Base-by-base conservation (phyloP, 768 basidiomycete genomes). In the Lenzites betulinus region DNA sequence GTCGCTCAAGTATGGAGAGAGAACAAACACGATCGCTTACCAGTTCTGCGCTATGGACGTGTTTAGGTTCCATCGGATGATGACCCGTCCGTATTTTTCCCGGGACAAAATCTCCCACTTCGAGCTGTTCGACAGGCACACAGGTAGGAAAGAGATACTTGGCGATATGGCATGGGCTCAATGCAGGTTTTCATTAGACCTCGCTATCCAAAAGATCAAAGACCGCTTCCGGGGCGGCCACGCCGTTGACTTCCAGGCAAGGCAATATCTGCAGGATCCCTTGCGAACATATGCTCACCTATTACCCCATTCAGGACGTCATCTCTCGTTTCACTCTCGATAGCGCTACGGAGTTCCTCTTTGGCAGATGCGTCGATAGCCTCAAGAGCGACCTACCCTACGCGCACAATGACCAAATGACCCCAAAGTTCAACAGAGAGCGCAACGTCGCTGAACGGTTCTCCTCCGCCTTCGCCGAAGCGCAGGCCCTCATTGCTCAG, bases 281-380 rank as follows among this genome's bases (percentile, higher is more conserved):
- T 23, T 11, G 0, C 2, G 18, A 3, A 9, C 20, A 18, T 7
- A 9, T 47, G 30, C 43, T 28, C 30, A 3, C 26, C 28, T 12
- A 8, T 4, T 6, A 41, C 22, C 7, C 25, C 25, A 41, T 22
- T n/a, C 63, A 83, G 72, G 81, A 84, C 54, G 60, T 78, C 7
- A 66, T 82, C 23, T 74, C 75, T 1, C 77, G 81, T 43, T 81
- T 83, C 60, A 80, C 82, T 0, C 75, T 84, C 38, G 82, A 84
- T 67, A 75, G 82, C 5, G 83, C 85, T 0, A 77, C 83, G 2
- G 79, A 82, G 56, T 84, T 83, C 62, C 70, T 85, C 46, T 83
- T 83, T 54, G 82, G 79, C 6, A 66, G 70, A 38, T 75, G 76
- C 36, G 73, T 83, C 2, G 46, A 79, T 65, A 76, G 75, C 35